Base-by-base conservation (phyloP, 1,284 basidiomycete species). In the Heterobasidion parviporum region DNA sequence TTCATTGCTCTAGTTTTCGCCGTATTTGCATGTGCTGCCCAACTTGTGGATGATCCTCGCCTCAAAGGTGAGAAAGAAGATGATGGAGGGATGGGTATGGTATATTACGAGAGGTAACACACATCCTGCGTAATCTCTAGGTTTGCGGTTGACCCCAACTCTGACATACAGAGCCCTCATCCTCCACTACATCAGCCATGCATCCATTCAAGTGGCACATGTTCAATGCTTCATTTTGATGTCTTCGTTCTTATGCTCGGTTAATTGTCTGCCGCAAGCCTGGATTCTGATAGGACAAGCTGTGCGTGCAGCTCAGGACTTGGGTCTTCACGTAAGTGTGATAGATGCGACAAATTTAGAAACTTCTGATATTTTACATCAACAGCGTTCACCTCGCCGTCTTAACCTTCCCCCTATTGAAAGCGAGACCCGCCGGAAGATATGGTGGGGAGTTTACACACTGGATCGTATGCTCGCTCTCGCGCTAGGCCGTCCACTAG, bases 361-460 rank as follows among this genome's bases (percentile, higher is more conserved):
- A 35, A 7, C 9, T 4, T 35, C 16, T 32, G n/a, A 10, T 26
- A 8, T 20, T 14, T 51, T 16, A 52, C 56, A 44, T 59, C 57
- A 53, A 48, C 63, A 93, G 91, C 87, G 92, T 59, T 90, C 89
- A 3, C 87, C 90, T 8, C 81, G 86, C 53, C 81, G 89, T 48
- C 77, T 93, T 56, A 68, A 76, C 14, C 75, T 92, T 46, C 72
- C 81, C 32, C 76, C 86, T 44, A 80, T 89, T 47, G 89, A 94
- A 68, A 93, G 92, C 71, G 91, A 94, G 71, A 90, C 90, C 0
- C 83, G 91, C 36, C 77, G 87, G 54, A 90, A 93, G 70, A 86
- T 92, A 50, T 94, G 92, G 90, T 94, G 92, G 90, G 85, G 88
- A 41, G 87, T 93, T 32, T 94, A 94, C 65, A 85, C 85, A 15